A percentile compares a stretch with the other conserved stretches of the same genome.
Evolutionary conservation across 345 rosid genomes (phyloP).

Genomic region (Clausena lansium): DNA sequence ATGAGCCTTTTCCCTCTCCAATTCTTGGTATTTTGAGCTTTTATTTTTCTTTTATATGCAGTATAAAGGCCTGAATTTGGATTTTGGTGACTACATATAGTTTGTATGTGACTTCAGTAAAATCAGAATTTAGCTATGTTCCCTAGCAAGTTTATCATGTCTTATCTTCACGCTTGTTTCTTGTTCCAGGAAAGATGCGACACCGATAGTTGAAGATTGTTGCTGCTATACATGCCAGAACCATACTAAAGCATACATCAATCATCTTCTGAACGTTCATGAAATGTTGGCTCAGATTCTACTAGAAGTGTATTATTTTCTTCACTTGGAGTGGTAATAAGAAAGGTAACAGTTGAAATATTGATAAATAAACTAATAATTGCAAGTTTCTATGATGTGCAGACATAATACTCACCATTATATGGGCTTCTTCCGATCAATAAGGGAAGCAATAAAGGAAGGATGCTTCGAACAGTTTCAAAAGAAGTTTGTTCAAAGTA

Average conservation of each 20-base stretch:
- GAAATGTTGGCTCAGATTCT: conserved; percentile 81
- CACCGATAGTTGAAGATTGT: conserved; percentile 52
- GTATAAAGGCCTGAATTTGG: background rate
- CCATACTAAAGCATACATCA: conserved; percentile 72
- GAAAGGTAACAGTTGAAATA: background rate
- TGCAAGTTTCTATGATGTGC: conserved; percentile 18
- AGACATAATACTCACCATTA: conserved; percentile 79
- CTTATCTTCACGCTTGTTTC: background rate
- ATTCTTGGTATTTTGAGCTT: background rate
- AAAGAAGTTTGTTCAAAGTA: conserved; percentile 33
- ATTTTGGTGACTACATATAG: background rate
- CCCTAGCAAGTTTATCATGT: background rate
- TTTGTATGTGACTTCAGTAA: background rate
- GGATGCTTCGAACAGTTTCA: conserved; percentile 51
- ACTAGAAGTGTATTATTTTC: conserved; percentile 54
- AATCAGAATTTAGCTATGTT: background rate
- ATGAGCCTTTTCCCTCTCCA: background rate
- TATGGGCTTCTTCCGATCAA: conserved; percentile 53
- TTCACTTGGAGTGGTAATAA: background rate
- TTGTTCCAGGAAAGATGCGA: conserved; percentile 54
- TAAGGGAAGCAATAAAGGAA: conserved; percentile 58
- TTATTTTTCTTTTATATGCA: background rate
- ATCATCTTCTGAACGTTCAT: conserved; percentile 71
- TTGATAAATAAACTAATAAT: background rate
- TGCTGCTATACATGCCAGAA: conserved; percentile 69